Conservation (phyloP, 768 basidiomycete genomes). For the Boletales sp. region DNA sequence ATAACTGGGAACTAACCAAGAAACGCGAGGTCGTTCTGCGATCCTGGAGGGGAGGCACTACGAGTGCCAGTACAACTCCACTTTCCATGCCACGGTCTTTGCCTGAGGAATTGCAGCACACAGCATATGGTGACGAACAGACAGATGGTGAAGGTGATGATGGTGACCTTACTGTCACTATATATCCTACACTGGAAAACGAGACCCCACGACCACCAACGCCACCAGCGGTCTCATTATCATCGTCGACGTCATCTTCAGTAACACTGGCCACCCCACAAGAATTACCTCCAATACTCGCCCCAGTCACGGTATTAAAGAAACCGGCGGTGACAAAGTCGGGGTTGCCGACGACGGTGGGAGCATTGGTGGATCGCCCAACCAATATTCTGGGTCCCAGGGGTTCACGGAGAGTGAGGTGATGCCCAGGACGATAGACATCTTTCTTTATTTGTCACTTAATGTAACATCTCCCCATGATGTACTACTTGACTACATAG, state of each 20-base stretch:
- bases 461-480: no score
- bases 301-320: conserved; percentile 14
- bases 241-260: conserved; percentile 39
- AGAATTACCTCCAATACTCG: conserved; percentile 4
- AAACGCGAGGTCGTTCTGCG: conserved; percentile 58
- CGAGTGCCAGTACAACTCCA: conserved; percentile 34
- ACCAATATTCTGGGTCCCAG: conserved; percentile 33
- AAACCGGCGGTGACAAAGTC: conserved; percentile 21
- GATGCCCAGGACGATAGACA: not conserved
- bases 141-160: conserved; percentile 20
- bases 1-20: conserved; percentile 69
- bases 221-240: conserved; percentile 31
- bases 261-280: conserved; percentile 22
- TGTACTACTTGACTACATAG: no score
- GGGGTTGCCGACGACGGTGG: conserved; percentile 18
- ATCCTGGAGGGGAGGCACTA: conserved; percentile 41
- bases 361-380: conserved; percentile 31
- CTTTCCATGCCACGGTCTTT: conserved; percentile 36
- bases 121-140: conserved; percentile 11
- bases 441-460: no score
- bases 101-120: conserved; percentile 26
- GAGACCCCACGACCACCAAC: conserved; percentile 15
- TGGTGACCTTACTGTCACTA: conserved; percentile 20
- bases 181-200: conserved; percentile 6
- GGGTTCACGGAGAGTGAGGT: conserved; percentile 30